Conservation (phyloP, 805 yeast genomes). For the Saturnispora mendoncae region DNA sequence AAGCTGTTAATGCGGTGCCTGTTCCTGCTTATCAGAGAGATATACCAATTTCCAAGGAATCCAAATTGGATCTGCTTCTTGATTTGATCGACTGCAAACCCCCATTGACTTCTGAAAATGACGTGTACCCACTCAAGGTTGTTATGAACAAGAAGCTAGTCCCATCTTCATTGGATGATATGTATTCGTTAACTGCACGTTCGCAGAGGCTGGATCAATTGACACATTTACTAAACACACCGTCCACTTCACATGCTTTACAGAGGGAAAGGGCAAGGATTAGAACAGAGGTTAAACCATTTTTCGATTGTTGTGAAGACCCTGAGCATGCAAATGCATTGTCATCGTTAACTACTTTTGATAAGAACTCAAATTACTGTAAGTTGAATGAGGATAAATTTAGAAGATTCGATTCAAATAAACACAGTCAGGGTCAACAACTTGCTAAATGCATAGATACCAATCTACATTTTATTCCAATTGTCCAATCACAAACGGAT, state of each 20-base stretch:
- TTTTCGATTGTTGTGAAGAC: conserved; percentile 43
- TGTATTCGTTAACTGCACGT: conserved; percentile 24
- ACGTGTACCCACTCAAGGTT: conserved; percentile 18
- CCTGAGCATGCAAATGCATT: conserved; percentile 27
- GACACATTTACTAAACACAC: conserved; percentile 18
- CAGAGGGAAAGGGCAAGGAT: conserved; percentile 32
- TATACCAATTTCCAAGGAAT: conserved; percentile 18
- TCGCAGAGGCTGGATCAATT: conserved; percentile 21
- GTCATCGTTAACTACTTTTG: conserved; percentile 19
- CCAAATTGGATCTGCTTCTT: conserved; percentile 16
- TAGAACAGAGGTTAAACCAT: conserved; percentile 35
- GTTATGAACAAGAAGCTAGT: conserved; percentile 17
- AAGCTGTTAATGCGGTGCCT: no score
- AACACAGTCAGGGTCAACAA: conserved; percentile 2
- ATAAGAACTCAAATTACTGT: conserved; percentile 22
- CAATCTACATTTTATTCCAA: conserved; percentile 47
- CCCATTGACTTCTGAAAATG: conserved; percentile 16
- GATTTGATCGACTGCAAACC: conserved; percentile 18
- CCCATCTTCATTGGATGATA: conserved; percentile 21
- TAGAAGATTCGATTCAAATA: conserved; percentile 9
- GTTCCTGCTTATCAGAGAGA: neutral
- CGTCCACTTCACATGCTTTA: conserved; percentile 33
- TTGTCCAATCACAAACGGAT: conserved; percentile 57
- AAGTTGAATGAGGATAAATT: conserved; percentile 24
- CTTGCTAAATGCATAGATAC: conserved; percentile 27